Evolutionary conservation across 2,329 filamentous ascomycete genomes (phyloP).

Genomic region (Fusarium illudens): DNA sequence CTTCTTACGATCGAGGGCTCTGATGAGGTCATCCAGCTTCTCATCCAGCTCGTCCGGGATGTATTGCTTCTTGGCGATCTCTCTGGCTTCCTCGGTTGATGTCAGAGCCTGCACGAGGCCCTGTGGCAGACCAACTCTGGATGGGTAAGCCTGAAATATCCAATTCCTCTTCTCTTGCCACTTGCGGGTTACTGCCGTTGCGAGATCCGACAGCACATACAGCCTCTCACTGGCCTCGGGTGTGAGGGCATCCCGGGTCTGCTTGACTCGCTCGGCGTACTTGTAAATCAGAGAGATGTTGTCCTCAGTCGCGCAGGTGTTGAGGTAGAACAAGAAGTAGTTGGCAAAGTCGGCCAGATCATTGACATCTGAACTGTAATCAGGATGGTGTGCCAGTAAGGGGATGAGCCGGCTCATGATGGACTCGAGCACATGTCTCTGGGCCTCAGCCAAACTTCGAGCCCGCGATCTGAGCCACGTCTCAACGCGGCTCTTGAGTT

Average conservation of each 20-base stretch:
- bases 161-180: conserved; percentile 89
- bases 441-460: conserved; percentile 67
- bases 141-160: conserved; percentile 83
- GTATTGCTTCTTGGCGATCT: conserved; percentile 86
- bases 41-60: conserved; percentile 81
- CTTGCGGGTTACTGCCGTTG: conserved; percentile 80
- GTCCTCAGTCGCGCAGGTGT: conserved; percentile 81
- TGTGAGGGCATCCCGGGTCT: conserved; percentile 81
- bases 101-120: conserved; percentile 80
- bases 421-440: conserved; percentile 76
- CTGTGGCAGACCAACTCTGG: conserved; percentile 81
- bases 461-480: conserved; percentile 91
- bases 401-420: conserved; percentile 85
- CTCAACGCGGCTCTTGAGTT: conserved; percentile 76
- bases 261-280: conserved; percentile 91
- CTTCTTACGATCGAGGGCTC: conserved; percentile 77
- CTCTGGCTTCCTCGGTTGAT: conserved; percentile 80
- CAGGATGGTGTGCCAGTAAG: conserved; percentile 90
- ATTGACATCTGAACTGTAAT: conserved; percentile 73
- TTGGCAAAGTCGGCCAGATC: conserved; percentile 83
- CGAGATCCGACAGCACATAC: conserved; percentile 87
- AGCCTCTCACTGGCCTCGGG: conserved; percentile 75
- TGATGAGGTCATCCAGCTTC: conserved; percentile 73
- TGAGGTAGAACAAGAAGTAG: conserved; percentile 91
- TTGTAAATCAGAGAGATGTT: conserved; percentile 91